Conservation (phyloP, 495 filamentous ascomycete genomes). For the Penicillium herquei region DNA sequence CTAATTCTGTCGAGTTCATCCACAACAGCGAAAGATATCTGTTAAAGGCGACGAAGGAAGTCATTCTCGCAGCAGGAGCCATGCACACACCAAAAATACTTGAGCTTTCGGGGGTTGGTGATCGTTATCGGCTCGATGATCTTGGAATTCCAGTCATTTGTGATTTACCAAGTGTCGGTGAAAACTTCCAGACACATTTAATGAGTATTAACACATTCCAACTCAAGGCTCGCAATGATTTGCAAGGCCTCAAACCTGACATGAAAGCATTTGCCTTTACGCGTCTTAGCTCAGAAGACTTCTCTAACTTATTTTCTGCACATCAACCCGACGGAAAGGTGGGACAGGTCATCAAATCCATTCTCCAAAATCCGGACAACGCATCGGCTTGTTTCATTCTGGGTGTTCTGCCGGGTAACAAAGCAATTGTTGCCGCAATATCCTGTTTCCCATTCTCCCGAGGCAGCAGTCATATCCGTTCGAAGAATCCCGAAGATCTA, state of each 20-base stretch:
- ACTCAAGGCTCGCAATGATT: background rate
- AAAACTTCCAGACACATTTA: slow-evolving; percentile 43
- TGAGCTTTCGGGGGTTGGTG: slow-evolving; percentile 49
- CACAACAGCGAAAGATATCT: slow-evolving; percentile 16
- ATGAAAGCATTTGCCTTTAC: slow-evolving; percentile 12
- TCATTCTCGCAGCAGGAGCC: slow-evolving; percentile 52
- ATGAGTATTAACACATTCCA: slow-evolving; percentile 12
- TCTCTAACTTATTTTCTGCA: background rate
- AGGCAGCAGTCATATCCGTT: slow-evolving; percentile 33
- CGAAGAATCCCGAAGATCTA: slow-evolving; percentile 24
- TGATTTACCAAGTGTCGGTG: slow-evolving; percentile 38
- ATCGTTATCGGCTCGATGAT: slow-evolving; percentile 2
- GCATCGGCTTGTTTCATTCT: slow-evolving; percentile 10
- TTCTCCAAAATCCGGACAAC: slow-evolving; percentile 12
- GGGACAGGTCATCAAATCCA: slow-evolving; percentile 4
- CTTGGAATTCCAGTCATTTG: slow-evolving; percentile 29
- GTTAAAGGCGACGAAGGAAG: slow-evolving; percentile 34
- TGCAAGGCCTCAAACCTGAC: background rate
- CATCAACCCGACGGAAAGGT: background rate
- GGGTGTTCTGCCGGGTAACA: background rate
- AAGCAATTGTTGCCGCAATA: slow-evolving; percentile 15
- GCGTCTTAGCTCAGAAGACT: slow-evolving; percentile 10
- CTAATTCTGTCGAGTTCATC: slow-evolving; percentile 33
- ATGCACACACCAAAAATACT: slow-evolving; percentile 53
- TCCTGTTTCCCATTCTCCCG: slow-evolving; percentile 34